Evolutionary conservation across 805 yeast genomes (phyloP).

Genomic region (Yarrowia osloensis): DNA sequence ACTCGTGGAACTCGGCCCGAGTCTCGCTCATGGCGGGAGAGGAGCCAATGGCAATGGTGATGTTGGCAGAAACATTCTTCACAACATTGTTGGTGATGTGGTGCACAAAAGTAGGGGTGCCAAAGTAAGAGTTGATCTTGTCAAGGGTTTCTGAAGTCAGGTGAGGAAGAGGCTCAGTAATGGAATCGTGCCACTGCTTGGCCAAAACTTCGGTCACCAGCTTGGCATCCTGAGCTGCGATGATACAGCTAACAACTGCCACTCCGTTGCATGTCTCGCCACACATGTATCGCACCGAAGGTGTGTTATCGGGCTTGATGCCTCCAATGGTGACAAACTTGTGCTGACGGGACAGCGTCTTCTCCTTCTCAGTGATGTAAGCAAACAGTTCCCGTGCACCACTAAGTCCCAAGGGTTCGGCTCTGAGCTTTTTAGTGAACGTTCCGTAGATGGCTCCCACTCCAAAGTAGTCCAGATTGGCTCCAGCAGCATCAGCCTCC

Average conservation of each 20-base stretch:
- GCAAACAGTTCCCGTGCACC: constrained; percentile 61
- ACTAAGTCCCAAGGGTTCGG: constrained; percentile 64
- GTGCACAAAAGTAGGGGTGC: constrained; percentile 57
- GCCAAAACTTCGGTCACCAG: constrained; percentile 51
- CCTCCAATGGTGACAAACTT: constrained; percentile 83
- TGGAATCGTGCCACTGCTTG: constrained; percentile 33
- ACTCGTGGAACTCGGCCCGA: constrained; percentile 63
- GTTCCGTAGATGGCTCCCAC: constrained; percentile 80
- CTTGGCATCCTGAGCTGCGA: constrained; percentile 62
- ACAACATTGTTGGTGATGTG: constrained; percentile 90
- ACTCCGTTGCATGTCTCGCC: constrained; percentile 58
- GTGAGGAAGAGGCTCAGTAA: background rate
- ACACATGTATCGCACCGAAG: constrained; percentile 51
- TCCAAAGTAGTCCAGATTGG: constrained; percentile 75
- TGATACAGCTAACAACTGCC: constrained; percentile 83
- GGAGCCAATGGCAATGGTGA: constrained; percentile 78
- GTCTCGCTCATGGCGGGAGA: constrained; percentile 89
- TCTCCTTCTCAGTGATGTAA: constrained; percentile 46
- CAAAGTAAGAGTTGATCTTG: background rate
- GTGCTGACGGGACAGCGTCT: constrained; percentile 43
- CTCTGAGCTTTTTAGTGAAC: constrained; percentile 61
- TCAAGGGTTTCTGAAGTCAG: background rate
- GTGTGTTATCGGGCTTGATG: constrained; percentile 61
- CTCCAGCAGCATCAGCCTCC: constrained; percentile 36
- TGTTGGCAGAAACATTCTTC: constrained; percentile 83